Evolutionary conservation across 164 flowering plant species (phyloP), one percentile per base, ranked within the genome.

Genomic region (Umbellularia californica): DNA sequence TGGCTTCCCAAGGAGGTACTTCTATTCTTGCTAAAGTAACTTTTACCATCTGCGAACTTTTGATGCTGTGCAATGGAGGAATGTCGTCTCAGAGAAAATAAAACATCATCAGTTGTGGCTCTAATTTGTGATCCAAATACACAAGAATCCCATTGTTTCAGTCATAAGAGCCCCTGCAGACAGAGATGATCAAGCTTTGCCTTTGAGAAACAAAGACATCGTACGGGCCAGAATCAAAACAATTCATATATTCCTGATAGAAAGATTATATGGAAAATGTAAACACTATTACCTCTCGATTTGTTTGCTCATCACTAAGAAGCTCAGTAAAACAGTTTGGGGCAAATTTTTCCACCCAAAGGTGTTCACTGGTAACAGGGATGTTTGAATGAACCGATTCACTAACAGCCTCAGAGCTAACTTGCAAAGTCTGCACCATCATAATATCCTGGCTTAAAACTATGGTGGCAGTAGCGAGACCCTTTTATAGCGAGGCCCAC

Each of bases 261-360:
- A 63, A 72, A 24, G 30, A 60, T 15, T 27, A 22, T 67, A 23
- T 3, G 28, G 15, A 25, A 25, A 14, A 64, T 25, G 35, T 52
- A 6, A 72, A 72, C 23, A 30, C 52, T 50, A 50, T 65, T 86
- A 90, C 98, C 97, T 96, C 97, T 47, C 98, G 95, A 77, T 96
- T 96, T 77, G 97, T 93, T 63, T 90, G 95, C 74, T 96, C 99
- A 78, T 92, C 99, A 79, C 98, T 96, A 73, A 96, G 95, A 79
- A 96, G 98, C 82, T 96, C 99, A 20, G 91, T 90, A 77, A 96
- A 96, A 41, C 98, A 90, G 82, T 75, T 88, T 70, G 99, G 99
- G 81, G 99, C 86, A 86, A 94, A 96, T 81, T 95, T 95, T 74
- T 95, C 95, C 74, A 95, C 99, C 99, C 99, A 95, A 75, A 95